Evolutionary conservation across 2,329 filamentous ascomycete genomes (phyloP), one percentile per base, ranked within the genome.

Genomic region (Cryphonectria naterciae): DNA sequence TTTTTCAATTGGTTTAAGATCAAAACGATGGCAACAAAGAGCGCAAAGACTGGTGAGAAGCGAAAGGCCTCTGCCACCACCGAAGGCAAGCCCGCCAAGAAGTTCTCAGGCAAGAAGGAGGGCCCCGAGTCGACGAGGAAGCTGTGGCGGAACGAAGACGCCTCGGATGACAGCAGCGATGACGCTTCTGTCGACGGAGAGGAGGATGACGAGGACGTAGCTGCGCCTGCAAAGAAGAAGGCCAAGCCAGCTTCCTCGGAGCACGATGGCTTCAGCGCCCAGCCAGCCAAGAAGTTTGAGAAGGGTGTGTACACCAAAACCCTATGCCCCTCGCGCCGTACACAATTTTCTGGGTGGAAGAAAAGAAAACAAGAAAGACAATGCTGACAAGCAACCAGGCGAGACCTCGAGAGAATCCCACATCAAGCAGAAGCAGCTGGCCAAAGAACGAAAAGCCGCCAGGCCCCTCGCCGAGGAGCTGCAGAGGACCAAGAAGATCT

Each of bases 381-480:
- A 13, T 60, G 22, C 67, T 74, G 54, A 73, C 70, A 15, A 8
- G 67, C 72, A 19, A 41, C 19, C 72, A 89, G 90, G 81, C 66
- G 84, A 89, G 80, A 93, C 86, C 71, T 93, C 93, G 11, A 91
- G 91, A 78, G 96, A 99, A 85, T 91, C 94, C 32, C 96, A 98
- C 80, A 90, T 91, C 65, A 97, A 97, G 81, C 96, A 99, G 83
- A 97, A 95, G 82, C 92, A 92, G 74, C 85, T 98, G 66, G 92
- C 90, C 35, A 92, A 91, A 78, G 95, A 98, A 80, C 93, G 97
- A 76, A 98, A 95, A 85, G 91, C 93, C 52, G 91, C 93, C 60
- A 98, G 98, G 83, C 96, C 96, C 35, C 91, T 98, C 75, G 94
- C 95, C 78, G 95, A 98, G 80, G 89, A 93, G 78, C 91, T 98